Conservation (phyloP, 176 grass and related monocot genomes). For the Musa beccarii region DNA sequence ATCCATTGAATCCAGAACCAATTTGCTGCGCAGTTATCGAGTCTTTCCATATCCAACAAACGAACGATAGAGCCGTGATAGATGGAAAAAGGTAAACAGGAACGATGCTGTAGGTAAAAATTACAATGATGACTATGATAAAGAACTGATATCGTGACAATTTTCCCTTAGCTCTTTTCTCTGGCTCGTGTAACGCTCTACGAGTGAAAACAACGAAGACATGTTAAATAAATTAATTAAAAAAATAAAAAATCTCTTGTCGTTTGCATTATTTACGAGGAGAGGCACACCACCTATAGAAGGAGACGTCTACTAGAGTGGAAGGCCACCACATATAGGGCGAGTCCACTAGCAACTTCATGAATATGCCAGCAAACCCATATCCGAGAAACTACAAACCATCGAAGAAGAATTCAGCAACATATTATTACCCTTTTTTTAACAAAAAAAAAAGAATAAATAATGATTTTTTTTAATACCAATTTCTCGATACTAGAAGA, state of each 20-base stretch:
- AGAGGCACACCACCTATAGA: background rate
- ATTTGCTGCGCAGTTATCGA: conserved; percentile 2
- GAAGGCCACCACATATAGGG: conserved; percentile 11
- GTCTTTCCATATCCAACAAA: conserved; percentile 1
- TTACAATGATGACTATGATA: background rate
- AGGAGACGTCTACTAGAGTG: background rate
- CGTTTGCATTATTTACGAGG: background rate
- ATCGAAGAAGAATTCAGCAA: no score
- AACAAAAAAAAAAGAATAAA: no score
- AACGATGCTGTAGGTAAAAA: background rate
- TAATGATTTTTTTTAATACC: no score
- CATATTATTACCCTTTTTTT: no score
- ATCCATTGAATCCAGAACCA: conserved; percentile 8
- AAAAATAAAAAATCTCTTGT: background rate
- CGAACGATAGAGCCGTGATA: background rate
- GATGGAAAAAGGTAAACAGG: conserved; percentile 6
- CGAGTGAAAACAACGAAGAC: background rate
- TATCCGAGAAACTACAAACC: background rate
- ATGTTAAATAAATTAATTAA: background rate
- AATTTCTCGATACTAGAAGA: no score
- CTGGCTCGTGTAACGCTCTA: conserved; percentile 19
- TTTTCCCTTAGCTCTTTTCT: conserved; percentile 3
- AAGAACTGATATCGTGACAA: conserved; percentile 25
- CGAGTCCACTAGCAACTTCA: background rate
- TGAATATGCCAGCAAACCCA: conserved; percentile 2